A percentile compares a stretch with the other conserved stretches of the same genome.
Evolutionary conservation across 371 early-diverging fungal species (phyloP).

Genomic region (Fennellomyces sp.): DNA sequence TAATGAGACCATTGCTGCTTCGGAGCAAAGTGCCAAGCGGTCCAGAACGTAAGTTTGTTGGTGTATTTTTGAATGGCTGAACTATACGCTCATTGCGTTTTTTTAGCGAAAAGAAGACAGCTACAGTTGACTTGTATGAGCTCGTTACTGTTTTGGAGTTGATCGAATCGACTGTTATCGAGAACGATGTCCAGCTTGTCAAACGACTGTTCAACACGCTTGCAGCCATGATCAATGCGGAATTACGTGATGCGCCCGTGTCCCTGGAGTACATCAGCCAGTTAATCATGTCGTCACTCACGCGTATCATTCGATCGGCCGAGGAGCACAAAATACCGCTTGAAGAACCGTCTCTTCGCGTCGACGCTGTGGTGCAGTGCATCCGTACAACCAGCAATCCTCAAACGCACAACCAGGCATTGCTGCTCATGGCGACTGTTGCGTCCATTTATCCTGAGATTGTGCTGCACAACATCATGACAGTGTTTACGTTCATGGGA

Average conservation of each 20-base stretch:
- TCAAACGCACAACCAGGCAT: constrained; percentile 92
- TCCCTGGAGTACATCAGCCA: constrained; percentile 90
- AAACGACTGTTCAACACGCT: constrained; percentile 79
- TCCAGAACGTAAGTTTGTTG: constrained; percentile 26
- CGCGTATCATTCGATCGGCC: constrained; percentile 65
- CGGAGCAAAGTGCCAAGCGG: constrained; percentile 28
- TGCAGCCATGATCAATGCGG: constrained; percentile 66
- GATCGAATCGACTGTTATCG: constrained; percentile 63
- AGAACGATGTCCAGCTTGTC: constrained; percentile 51
- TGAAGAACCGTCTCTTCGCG: constrained; percentile 63
- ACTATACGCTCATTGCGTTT: not conserved
- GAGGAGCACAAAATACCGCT: constrained; percentile 46
- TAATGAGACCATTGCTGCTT: not conserved
- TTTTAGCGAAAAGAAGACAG: not conserved
- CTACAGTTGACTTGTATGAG: constrained; percentile 50
- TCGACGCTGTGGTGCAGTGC: constrained; percentile 88
- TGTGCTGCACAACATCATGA: constrained; percentile 93
- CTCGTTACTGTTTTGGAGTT: constrained; percentile 73
- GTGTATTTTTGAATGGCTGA: not conserved
- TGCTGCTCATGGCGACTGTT: constrained; percentile 88
- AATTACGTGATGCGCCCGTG: constrained; percentile 55
- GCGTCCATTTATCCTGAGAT: constrained; percentile 81
- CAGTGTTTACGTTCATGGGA: constrained; percentile 98
- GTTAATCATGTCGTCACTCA: constrained; percentile 75
- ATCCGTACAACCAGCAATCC: constrained; percentile 91